Conservation (phyloP, 345 rosid genomes). For the Diplotaxis tenuifolia region DNA sequence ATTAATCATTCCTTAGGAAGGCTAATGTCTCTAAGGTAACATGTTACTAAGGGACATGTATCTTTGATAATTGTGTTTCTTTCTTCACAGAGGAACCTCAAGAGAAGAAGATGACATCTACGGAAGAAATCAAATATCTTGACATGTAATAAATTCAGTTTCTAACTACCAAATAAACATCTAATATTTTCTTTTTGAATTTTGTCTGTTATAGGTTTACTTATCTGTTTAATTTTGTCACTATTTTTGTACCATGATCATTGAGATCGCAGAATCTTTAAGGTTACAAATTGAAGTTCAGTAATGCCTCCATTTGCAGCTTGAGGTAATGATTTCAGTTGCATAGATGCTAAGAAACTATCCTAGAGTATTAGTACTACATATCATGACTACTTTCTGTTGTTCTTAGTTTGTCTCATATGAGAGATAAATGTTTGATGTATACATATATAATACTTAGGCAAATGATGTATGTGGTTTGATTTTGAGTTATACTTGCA, state of each 20-base stretch:
- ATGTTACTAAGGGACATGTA: background rate
- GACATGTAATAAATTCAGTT: slow-evolving; percentile 59
- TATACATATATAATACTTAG: background rate
- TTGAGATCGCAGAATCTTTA: slow-evolving; percentile 63
- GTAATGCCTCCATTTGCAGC: slow-evolving; percentile 91
- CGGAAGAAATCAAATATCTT: slow-evolving; percentile 64
- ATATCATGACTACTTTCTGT: background rate
- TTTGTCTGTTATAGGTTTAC: background rate
- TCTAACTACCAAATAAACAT: background rate
- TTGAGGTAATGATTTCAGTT: slow-evolving; percentile 55
- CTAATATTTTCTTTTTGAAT: background rate
- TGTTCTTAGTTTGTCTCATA: background rate
- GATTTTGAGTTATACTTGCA: background rate
- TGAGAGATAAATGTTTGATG: background rate
- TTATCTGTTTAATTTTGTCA: background rate
- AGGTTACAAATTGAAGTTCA: slow-evolving; percentile 92
- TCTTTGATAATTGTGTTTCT: slow-evolving; percentile 7
- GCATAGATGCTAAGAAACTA: background rate
- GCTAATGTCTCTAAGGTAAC: slow-evolving; percentile 1
- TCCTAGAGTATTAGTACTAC: background rate
- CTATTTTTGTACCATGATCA: slow-evolving; percentile 28
- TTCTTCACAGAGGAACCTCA: slow-evolving; percentile 50
- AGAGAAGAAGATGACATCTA: slow-evolving; percentile 51
- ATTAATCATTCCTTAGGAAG: background rate
- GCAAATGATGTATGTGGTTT: background rate